Evolutionary conservation across 164 flowering plant species (phyloP).

Genomic region (Macadamia integrifolia): DNA sequence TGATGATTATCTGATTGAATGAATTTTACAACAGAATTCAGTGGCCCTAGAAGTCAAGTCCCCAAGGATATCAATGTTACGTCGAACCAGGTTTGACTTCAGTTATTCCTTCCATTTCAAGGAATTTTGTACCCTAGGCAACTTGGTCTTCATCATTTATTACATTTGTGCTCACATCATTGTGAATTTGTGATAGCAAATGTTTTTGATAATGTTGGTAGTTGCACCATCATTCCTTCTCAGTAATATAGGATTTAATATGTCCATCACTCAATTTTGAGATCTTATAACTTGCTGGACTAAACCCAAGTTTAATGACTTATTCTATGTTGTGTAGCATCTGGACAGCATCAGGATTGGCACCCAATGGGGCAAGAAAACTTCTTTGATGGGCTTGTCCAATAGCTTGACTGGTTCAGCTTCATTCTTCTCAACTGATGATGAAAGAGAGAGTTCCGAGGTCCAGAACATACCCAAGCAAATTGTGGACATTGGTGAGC

Average conservation of each 20-base stretch:
- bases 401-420: slow-evolving; percentile 5
- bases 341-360: slow-evolving; percentile 8
- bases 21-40: slow-evolving; percentile 14
- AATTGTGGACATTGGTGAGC: slow-evolving; percentile 18
- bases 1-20: neutral
- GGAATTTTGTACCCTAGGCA: neutral
- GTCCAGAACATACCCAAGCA: slow-evolving; percentile 5
- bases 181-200: neutral
- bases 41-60: slow-evolving; percentile 1
- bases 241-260: neutral
- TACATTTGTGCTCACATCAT: neutral
- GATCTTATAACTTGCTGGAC: neutral
- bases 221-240: neutral
- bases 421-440: slow-evolving; percentile 6
- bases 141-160: neutral
- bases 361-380: slow-evolving; percentile 3
- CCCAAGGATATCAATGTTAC: slow-evolving; percentile 8
- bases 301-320: neutral
- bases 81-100: slow-evolving; percentile 19
- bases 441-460: slow-evolving; percentile 9
- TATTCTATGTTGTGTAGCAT: slow-evolving; percentile 14
- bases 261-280: neutral
- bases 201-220: neutral
- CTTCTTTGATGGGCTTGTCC: slow-evolving; percentile 7
- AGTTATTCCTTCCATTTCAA: neutral